phyloP scores from a whole-genome alignment of 2,329 filamentous ascomycete species.

The Sclerotinia spermophila region DNA sequence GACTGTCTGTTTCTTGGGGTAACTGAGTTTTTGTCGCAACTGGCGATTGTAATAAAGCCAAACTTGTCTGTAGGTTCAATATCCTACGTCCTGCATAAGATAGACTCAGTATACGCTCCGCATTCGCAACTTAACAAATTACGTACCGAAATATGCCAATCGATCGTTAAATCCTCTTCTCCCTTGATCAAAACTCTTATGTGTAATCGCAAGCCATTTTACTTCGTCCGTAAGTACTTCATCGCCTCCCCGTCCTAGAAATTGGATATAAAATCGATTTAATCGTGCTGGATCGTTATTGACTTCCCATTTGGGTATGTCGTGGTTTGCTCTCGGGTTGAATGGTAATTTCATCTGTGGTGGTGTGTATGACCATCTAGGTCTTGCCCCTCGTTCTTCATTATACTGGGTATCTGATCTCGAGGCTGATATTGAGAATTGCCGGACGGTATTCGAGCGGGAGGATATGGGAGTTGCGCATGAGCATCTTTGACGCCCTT shows the following conservation, averaged over 20 bases:
- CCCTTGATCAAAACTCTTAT: slow-evolving; percentile 97
- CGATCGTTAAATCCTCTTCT: slow-evolving; percentile 91
- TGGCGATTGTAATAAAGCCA: slow-evolving; percentile 53
- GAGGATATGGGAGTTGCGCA: slow-evolving; percentile 26
- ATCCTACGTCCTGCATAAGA: slow-evolving; percentile 51
- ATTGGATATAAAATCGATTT: slow-evolving; percentile 70
- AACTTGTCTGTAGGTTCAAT: slow-evolving; percentile 59
- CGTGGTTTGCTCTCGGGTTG: slow-evolving; percentile 47
- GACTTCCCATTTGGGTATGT: slow-evolving; percentile 55
- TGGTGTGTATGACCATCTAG: slow-evolving; percentile 70
- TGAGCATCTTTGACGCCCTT: slow-evolving; percentile 30
- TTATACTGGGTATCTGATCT: slow-evolving; percentile 36
- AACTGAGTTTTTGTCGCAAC: slow-evolving; percentile 33
- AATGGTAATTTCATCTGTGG: slow-evolving; percentile 66
- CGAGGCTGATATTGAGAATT: slow-evolving; percentile 30
- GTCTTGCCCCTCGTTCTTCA: slow-evolving; percentile 41
- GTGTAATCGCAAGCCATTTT: slow-evolving; percentile 95
- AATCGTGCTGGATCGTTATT: slow-evolving; percentile 73
- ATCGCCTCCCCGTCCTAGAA: slow-evolving; percentile 71
- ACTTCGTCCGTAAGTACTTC: slow-evolving; percentile 80
- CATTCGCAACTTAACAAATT: background rate
- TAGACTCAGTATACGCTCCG: slow-evolving; percentile 24
- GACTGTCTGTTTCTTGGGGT: slow-evolving; percentile 48
- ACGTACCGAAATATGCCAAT: slow-evolving; percentile 79
- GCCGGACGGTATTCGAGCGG: slow-evolving; percentile 23